phyloP scores from a whole-genome alignment of 2,329 filamentous ascomycete species.

The Fusarium verrucosum region DNA sequence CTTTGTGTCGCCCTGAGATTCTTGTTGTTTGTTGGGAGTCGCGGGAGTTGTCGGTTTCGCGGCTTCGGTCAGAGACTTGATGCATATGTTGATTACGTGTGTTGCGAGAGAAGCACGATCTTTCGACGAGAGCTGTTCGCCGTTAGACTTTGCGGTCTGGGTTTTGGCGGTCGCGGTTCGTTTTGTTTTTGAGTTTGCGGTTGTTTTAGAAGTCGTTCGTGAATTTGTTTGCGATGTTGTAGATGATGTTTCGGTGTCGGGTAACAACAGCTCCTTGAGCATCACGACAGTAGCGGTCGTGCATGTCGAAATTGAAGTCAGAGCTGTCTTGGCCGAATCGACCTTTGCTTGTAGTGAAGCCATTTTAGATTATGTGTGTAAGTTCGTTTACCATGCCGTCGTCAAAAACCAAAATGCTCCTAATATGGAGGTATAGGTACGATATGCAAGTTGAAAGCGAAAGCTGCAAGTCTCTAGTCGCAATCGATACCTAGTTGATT shows the following conservation, averaged over 20 bases:
- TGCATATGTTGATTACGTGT: slow-evolving; percentile 74
- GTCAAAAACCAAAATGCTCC: slow-evolving; percentile 35
- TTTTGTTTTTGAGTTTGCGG: slow-evolving; percentile 41
- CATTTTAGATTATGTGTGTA: slow-evolving; percentile 51
- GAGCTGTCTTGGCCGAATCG: slow-evolving; percentile 63
- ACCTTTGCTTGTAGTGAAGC: slow-evolving; percentile 55
- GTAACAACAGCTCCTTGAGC: slow-evolving; percentile 58
- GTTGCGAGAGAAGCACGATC: slow-evolving; percentile 76
- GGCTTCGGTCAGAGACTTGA: slow-evolving; percentile 75
- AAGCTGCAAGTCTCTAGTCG: slow-evolving; percentile 33
- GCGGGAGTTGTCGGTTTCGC: slow-evolving; percentile 59
- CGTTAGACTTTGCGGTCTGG: slow-evolving; percentile 22
- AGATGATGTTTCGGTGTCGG: slow-evolving; percentile 45
- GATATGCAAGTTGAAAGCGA: slow-evolving; percentile 38
- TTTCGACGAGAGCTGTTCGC: slow-evolving; percentile 48
- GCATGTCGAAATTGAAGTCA: slow-evolving; percentile 64
- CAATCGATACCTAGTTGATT: slow-evolving; percentile 20
- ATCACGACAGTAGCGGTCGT: slow-evolving; percentile 59
- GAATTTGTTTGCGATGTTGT: slow-evolving; percentile 42
- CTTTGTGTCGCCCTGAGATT: slow-evolving; percentile 47
- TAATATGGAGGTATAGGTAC: slow-evolving; percentile 40
- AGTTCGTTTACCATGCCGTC: slow-evolving; percentile 49
- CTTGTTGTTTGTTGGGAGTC: slow-evolving; percentile 48
- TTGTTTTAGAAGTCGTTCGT: slow-evolving; percentile 43
- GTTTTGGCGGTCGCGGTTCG: slow-evolving; percentile 19